Conservation (phyloP, 2,329 filamentous ascomycete genomes). For the Verticillium nubilum region DNA sequence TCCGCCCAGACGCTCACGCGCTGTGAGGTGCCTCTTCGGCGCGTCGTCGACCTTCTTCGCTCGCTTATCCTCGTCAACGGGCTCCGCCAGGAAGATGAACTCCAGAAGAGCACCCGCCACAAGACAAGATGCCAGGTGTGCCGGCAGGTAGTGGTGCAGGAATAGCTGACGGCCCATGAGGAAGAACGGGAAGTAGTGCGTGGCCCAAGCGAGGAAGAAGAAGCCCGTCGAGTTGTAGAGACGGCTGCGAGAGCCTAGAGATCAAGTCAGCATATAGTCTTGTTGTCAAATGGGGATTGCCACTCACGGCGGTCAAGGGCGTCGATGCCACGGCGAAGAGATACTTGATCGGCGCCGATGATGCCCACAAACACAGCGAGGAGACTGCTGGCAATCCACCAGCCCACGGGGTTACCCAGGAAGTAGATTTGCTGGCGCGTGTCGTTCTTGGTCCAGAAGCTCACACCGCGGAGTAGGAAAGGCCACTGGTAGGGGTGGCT, state of each 20-base stretch:
- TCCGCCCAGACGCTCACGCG: slow-evolving; percentile 72
- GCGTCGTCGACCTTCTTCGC: slow-evolving; percentile 37
- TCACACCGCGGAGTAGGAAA: slow-evolving; percentile 92
- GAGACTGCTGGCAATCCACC: slow-evolving; percentile 93
- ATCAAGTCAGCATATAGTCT: neutral
- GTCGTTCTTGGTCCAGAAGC: slow-evolving; percentile 97
- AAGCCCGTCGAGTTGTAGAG: slow-evolving; percentile 98
- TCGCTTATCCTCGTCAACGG: slow-evolving; percentile 51
- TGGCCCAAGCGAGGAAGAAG: slow-evolving; percentile 97
- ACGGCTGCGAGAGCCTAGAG: slow-evolving; percentile 75
- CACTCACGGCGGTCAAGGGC: slow-evolving; percentile 86
- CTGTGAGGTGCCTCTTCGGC: slow-evolving; percentile 61
- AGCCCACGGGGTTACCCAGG: slow-evolving; percentile 91
- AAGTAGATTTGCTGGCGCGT: slow-evolving; percentile 98
- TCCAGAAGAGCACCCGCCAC: slow-evolving; percentile 89
- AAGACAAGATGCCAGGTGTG: slow-evolving; percentile 83
- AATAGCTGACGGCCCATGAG: slow-evolving; percentile 98
- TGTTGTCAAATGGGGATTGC: neutral
- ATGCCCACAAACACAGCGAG: slow-evolving; percentile 92
- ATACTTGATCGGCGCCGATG: slow-evolving; percentile 86
- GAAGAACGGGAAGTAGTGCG: slow-evolving; percentile 96
- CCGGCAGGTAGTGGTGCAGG: slow-evolving; percentile 94
- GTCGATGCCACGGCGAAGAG: slow-evolving; percentile 86
- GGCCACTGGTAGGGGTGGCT: slow-evolving; percentile 97
- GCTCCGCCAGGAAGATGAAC: slow-evolving; percentile 92